These are phyloP conservation scores for Tilletia setariae DNA, from an alignment of 1,284 basidiomycete genomes.

Conservation along the genomic window DNA sequence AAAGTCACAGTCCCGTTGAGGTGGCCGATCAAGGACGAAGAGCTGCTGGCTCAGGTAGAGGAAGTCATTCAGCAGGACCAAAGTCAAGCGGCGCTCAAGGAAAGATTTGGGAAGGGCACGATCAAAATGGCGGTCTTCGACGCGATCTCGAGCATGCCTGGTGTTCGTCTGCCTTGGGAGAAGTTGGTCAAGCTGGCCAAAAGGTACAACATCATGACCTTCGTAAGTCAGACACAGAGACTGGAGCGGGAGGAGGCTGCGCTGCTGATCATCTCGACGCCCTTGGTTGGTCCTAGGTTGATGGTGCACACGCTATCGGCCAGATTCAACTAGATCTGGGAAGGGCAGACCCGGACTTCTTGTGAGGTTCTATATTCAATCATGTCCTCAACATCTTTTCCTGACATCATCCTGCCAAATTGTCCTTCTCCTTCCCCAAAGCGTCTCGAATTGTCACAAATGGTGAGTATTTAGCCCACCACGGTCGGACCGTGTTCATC, in stretches of 20 bases:
- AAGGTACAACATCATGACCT: conserved; percentile 37
- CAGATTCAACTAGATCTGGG: conserved; percentile 51
- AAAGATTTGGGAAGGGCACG: conserved; percentile 56
- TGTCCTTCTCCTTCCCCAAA: background rate
- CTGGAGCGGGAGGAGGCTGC: background rate
- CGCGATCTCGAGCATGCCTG: conserved; percentile 69
- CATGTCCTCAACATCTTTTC: background rate
- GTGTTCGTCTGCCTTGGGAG: conserved; percentile 73
- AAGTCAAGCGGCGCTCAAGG: background rate
- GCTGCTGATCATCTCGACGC: background rate
- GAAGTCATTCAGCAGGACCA: conserved; percentile 22
- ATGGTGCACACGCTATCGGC: conserved; percentile 80
- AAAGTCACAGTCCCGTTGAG: conserved; percentile 39
- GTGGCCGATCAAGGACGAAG: conserved; percentile 45
- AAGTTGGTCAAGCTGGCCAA: conserved; percentile 59
- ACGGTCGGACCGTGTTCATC: background rate
- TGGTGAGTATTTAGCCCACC: conserved; percentile 17
- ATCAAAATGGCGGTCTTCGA: conserved; percentile 78
- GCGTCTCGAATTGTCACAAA: conserved; percentile 36
- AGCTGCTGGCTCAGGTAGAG: conserved; percentile 45
- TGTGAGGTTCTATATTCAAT: conserved; percentile 23
- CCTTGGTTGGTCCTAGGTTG: conserved; percentile 56
- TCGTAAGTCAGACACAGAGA: conserved; percentile 19
- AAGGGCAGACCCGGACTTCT: conserved; percentile 50
- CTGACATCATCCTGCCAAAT: no score